Evolutionary conservation across 2,329 filamentous ascomycete genomes (phyloP), one percentile per base, ranked within the genome.

Genomic region (Magnaporthiopsis rhizophila): DNA sequence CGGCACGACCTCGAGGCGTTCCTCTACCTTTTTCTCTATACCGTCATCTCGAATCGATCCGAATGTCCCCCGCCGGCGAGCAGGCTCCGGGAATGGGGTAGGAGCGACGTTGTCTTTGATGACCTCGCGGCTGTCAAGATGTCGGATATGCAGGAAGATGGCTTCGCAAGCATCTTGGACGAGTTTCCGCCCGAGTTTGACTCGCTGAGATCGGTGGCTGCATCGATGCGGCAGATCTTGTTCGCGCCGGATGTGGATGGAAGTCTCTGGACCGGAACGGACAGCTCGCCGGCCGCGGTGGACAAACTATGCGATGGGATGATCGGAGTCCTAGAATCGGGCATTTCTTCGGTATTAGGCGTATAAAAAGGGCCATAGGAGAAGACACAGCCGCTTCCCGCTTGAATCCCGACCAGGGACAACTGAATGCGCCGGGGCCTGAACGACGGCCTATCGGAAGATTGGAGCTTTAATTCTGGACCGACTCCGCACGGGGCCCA

Each of bases 1-100:
- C 59, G 34, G 59, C 66, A 69, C 59, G 67, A 67, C 59, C 65
- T 70, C 9, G 69, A 69, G 64, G 67, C 66, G 1, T 66, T 58
- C 24, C 68, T 64, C 5, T 64, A 64, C 38, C 45, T 58, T 3
- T 57, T 64, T 28, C 63, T 64, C 13, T 61, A 28, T 38, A 18
- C 65, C 2, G 21, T 45, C 58, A 36, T 64, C 9, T 2, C 50
- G 8, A 30, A 59, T 3, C 21, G 61, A 26, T 61, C 18, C 2
- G 58, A 36, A 5, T 2, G 11, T 15, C 32, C 58, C 13, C 58
- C 58, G 15, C 4, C 9, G 13, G 24, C 28, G 1, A 60, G 58
- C 18, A 60, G 24, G 12, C 32, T 60, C 21, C 26, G 30, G 21
- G 7, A 12, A n/a, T 60, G 30, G 58, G 11, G 15, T 24, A 21